Percentiles rank a stretch among this genome's conserved stretches.
Evolutionary conservation across 1,284 basidiomycete genomes (phyloP).

Genomic region (Cyathus olla): DNA sequence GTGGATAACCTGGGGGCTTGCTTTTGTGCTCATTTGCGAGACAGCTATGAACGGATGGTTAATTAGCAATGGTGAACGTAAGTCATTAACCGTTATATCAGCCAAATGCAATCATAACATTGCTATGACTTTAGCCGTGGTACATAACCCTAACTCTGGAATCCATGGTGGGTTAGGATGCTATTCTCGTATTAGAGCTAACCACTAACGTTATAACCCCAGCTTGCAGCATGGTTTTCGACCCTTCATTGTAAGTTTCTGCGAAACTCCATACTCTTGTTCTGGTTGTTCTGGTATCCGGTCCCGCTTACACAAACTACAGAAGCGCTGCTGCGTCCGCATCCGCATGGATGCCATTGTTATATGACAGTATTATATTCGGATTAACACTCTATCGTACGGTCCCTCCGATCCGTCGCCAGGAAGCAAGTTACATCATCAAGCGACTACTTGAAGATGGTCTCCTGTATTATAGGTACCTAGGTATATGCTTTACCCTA

Average conservation of each 20-base stretch:
- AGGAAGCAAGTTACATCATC: conserved; percentile 53
- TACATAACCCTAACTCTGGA: conserved; percentile 45
- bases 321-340: conserved; percentile 52
- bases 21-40: conserved; percentile 49
- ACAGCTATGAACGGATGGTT: conserved; percentile 60
- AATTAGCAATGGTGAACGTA: conserved; percentile 53
- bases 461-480: conserved; percentile 63
- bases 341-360: conserved; percentile 65
- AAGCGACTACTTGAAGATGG: conserved; percentile 64
- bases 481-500: too few relatives aligned
- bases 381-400: conserved; percentile 58
- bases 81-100: too few relatives aligned
- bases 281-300: background rate
- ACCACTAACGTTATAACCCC: background rate
- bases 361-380: conserved; percentile 67
- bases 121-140: conserved; percentile 53
- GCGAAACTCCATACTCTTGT: too few relatives aligned
- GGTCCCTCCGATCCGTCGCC: conserved; percentile 48
- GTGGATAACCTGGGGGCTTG: conserved; percentile 47
- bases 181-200: background rate
- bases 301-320: conserved; percentile 2
- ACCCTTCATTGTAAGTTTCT: conserved; percentile 43
- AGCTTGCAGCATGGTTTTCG: conserved; percentile 69
- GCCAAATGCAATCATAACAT: too few relatives aligned
- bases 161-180: conserved; percentile 39